These are phyloP conservation scores for Fonsecaea multimorphosa DNA, from an alignment of 2,329 filamentous ascomycete genomes.

Conservation along the genomic window DNA sequence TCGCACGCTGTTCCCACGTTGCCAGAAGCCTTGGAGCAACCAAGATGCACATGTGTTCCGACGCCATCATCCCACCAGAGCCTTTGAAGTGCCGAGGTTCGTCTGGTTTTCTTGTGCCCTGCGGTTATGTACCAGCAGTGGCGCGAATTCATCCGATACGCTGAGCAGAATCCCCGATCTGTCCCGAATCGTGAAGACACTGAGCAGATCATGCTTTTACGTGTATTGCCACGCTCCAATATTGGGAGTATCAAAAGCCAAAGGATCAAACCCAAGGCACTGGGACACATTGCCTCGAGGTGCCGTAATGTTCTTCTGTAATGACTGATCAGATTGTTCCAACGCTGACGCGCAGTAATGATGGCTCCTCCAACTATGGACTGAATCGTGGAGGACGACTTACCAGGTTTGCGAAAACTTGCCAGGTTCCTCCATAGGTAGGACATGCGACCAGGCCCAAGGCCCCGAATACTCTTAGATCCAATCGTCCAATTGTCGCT, in stretches of 20 bases:
- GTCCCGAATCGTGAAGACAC: background rate
- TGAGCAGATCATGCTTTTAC: constrained; percentile 36
- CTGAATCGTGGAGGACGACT: background rate
- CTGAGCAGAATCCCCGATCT: background rate
- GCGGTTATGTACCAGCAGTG: background rate
- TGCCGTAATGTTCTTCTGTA: constrained; percentile 47
- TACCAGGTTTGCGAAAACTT: constrained; percentile 50
- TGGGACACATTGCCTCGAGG: constrained; percentile 47
- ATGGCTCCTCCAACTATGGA: background rate
- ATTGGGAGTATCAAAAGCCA: constrained; percentile 43
- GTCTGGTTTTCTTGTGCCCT: background rate
- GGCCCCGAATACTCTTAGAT: constrained; percentile 42
- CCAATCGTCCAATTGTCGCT: constrained; percentile 42
- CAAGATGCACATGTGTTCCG: background rate
- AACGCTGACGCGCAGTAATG: background rate
- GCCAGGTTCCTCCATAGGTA: constrained; percentile 43
- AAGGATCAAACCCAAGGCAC: constrained; percentile 50
- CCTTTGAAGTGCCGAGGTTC: background rate
- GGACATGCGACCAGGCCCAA: constrained; percentile 55
- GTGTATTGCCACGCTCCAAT: constrained; percentile 51
- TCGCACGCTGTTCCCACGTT: background rate
- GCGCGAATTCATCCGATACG: background rate
- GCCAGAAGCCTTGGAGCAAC: background rate
- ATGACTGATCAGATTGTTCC: background rate
- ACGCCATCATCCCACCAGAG: background rate